Evolutionary conservation across 2,329 filamentous ascomycete genomes (phyloP).

Genomic region (Neopestalotiopsis clavispora): DNA sequence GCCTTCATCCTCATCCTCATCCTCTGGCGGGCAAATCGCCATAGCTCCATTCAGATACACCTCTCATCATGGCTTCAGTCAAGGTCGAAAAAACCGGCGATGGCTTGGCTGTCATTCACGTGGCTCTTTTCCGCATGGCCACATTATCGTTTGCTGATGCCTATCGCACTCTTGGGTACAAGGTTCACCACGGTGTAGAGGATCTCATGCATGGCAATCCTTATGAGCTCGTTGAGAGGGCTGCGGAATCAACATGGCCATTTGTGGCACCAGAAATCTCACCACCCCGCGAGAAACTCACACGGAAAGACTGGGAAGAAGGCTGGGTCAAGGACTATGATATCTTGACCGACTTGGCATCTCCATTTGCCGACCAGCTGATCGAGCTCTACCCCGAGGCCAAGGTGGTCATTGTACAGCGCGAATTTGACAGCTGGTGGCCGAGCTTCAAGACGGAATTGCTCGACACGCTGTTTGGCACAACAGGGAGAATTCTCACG

Average conservation of each 20-base stretch:
- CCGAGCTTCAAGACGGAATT: conserved; percentile 1
- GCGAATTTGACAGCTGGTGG: conserved; percentile 67
- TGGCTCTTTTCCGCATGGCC: conserved; percentile 16
- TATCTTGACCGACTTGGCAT: conserved; percentile 72
- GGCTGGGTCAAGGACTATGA: conserved; percentile 65
- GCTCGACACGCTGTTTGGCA: background rate
- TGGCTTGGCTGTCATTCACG: conserved; percentile 17
- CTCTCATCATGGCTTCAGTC: no score
- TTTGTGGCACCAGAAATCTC: background rate
- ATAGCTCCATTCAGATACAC: no score
- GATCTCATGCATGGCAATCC: background rate
- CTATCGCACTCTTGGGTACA: conserved; percentile 17
- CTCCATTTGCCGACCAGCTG: conserved; percentile 71
- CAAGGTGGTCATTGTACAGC: conserved; percentile 71
- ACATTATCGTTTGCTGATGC: conserved; percentile 16
- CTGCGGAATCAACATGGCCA: background rate
- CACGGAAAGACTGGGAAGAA: conserved; percentile 71
- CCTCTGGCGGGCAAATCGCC: no score
- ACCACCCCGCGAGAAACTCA: conserved; percentile 53
- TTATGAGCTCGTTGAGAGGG: background rate
- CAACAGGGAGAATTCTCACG: background rate
- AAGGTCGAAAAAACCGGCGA: background rate
- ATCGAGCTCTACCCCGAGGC: conserved; percentile 76
- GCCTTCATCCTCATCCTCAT: no score
- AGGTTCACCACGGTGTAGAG: conserved; percentile 15